phyloP scores from a whole-genome alignment of 1,284 basidiomycete species.

The Leccinum laetum region DNA sequence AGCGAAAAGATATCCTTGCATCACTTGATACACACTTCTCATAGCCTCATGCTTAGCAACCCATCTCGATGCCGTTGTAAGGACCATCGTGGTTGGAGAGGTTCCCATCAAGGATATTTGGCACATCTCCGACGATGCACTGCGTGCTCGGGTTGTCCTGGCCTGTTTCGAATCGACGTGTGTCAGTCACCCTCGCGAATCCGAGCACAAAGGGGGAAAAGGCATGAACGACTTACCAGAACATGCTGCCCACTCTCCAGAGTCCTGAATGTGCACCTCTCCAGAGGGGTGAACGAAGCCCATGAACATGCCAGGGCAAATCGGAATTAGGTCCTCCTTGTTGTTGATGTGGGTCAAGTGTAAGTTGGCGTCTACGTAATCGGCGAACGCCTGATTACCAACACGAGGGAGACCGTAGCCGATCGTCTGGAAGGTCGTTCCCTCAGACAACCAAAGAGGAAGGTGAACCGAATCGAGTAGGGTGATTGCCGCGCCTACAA shows the following conservation, averaged over 20 bases:
- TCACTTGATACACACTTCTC: not conserved
- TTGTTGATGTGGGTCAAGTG: constrained; percentile 54
- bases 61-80: constrained; percentile 58
- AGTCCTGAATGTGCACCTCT: constrained; percentile 57
- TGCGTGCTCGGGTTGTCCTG: constrained; percentile 54
- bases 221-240: constrained; percentile 34
- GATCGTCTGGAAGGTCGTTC: constrained; percentile 36
- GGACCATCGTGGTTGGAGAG: constrained; percentile 55
- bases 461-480: constrained; percentile 49
- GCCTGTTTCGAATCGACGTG: constrained; percentile 45
- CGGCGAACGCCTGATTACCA: constrained; percentile 62
- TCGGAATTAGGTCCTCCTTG: constrained; percentile 49
- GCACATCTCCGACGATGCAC: constrained; percentile 60
- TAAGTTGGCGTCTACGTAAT: constrained; percentile 53
- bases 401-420: constrained; percentile 64
- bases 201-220: constrained; percentile 34
- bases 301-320: constrained; percentile 47
- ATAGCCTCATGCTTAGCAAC: constrained; percentile 23
- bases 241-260: constrained; percentile 47
- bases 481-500: constrained; percentile 48
- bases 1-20: not conserved
- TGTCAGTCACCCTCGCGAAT: constrained; percentile 55
- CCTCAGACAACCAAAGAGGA: constrained; percentile 35
- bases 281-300: constrained; percentile 58
- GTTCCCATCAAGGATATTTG: constrained; percentile 47